phyloP scores from a whole-genome alignment of 208 protist genomes.

The Tritrichomonas foetus region DNA sequence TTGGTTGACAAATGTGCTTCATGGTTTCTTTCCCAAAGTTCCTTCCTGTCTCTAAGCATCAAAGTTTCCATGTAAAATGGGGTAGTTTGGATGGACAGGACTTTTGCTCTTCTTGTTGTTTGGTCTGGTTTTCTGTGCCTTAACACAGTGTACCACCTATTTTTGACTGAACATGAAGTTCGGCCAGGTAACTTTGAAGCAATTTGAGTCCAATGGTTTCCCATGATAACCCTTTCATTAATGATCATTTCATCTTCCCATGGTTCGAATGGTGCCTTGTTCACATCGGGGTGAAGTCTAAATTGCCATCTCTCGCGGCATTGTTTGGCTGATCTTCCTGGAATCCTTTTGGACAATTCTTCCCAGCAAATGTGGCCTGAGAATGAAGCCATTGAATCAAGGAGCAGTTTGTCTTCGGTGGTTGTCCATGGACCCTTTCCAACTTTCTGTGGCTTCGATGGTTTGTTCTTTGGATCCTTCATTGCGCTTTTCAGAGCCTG shows the following conservation, averaged over 20 bases:
- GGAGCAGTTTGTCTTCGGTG: neutral
- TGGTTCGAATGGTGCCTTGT: neutral
- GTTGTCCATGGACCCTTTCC: neutral
- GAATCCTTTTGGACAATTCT: neutral
- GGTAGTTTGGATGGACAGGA: neutral
- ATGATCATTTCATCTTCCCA: conserved; percentile 14
- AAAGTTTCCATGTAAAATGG: neutral
- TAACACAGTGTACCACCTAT: conserved; percentile 19
- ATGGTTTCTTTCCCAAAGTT: neutral
- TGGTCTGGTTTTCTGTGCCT: neutral
- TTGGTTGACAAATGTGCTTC: too few relatives aligned
- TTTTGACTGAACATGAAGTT: conserved; percentile 34
- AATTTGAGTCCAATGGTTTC: conserved; percentile 7
- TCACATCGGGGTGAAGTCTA: neutral
- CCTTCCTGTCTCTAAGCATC: neutral
- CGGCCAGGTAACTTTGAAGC: neutral
- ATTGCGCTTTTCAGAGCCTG: too few relatives aligned
- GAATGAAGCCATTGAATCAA: neutral
- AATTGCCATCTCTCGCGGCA: neutral
- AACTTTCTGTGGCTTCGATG: too few relatives aligned
- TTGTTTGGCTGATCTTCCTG: neutral
- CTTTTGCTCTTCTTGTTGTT: neutral
- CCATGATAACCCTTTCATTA: neutral
- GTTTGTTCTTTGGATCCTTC: too few relatives aligned
- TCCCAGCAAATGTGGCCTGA: neutral